phyloP scores from a whole-genome alignment of 257 asterid genomes.

The Craterostigma plantagineum region DNA sequence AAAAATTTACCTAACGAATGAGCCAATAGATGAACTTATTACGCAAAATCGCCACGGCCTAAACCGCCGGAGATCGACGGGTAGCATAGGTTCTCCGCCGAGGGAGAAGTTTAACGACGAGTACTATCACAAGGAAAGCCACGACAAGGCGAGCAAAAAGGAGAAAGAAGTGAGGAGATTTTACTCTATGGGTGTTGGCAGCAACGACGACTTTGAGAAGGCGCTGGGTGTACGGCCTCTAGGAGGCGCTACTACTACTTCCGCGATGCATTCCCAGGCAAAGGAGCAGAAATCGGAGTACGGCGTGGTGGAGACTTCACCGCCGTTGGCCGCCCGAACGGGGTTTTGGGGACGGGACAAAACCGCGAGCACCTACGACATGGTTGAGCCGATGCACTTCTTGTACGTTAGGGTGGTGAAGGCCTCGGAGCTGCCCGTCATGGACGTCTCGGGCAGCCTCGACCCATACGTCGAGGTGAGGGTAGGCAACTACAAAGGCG shows the following conservation, averaged over 20 bases:
- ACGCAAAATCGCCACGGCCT: too few relatives aligned
- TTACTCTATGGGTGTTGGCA: conserved; percentile 31
- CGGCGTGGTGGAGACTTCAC: conserved; percentile 76
- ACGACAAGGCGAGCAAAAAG: conserved; percentile 27
- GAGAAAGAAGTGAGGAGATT: conserved; percentile 67
- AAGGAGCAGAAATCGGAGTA: conserved; percentile 63
- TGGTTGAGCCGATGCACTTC: conserved; percentile 83
- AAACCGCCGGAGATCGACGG: background rate
- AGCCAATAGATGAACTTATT: too few relatives aligned
- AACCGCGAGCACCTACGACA: conserved; percentile 74
- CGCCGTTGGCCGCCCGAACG: conserved; percentile 70
- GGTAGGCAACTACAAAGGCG: conserved; percentile 72
- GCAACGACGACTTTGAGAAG: too few relatives aligned
- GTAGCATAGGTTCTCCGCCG: too few relatives aligned
- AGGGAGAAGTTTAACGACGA: conserved; percentile 17
- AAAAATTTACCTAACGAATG: conserved; percentile 28
- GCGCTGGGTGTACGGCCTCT: conserved; percentile 13
- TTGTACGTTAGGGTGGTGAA: conserved; percentile 55
- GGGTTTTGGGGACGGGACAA: conserved; percentile 92
- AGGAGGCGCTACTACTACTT: too few relatives aligned
- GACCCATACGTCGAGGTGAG: conserved; percentile 91
- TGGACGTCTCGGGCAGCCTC: conserved; percentile 77
- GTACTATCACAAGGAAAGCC: conserved; percentile 17
- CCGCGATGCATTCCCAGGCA: conserved; percentile 51
- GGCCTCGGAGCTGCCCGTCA: conserved; percentile 70